phyloP scores from a whole-genome alignment of 1,284 basidiomycete species.

The Sporisorium graminicola region DNA sequence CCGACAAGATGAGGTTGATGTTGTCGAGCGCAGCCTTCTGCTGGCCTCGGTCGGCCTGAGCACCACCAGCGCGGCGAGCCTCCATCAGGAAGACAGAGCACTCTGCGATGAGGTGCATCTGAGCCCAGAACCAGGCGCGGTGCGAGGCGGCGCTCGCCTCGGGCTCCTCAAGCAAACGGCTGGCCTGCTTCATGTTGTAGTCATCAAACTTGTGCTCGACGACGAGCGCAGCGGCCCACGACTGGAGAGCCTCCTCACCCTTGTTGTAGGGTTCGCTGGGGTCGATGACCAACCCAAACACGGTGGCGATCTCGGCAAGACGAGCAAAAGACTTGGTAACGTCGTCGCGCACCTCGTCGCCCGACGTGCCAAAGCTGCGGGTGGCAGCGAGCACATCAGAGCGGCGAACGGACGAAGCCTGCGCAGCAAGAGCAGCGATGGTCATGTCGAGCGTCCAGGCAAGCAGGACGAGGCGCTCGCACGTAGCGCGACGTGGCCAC shows the following conservation, averaged over 20 bases:
- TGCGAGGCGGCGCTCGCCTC: slow-evolving; percentile 58
- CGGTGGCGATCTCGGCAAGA: slow-evolving; percentile 70
- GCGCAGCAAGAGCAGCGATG: slow-evolving; percentile 37
- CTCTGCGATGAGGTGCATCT: slow-evolving; percentile 72
- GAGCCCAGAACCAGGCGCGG: slow-evolving; percentile 71
- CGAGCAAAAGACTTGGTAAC: slow-evolving; percentile 70
- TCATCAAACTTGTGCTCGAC: slow-evolving; percentile 71
- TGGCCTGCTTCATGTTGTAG: slow-evolving; percentile 69
- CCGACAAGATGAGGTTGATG: slow-evolving; percentile 49
- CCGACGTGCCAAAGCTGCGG: slow-evolving; percentile 60
- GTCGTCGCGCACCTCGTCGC: slow-evolving; percentile 54
- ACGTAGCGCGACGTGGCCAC: slow-evolving; percentile 43
- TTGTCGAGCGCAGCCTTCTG: slow-evolving; percentile 49
- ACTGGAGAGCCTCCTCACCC: slow-evolving; percentile 52
- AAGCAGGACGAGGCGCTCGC: slow-evolving; percentile 47
- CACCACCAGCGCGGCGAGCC: slow-evolving; percentile 47
- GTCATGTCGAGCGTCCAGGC: slow-evolving; percentile 53
- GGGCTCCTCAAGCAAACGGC: slow-evolving; percentile 65
- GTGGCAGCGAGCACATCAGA: slow-evolving; percentile 41
- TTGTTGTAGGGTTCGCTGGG: slow-evolving; percentile 32
- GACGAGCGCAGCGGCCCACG: slow-evolving; percentile 71
- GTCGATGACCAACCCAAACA: slow-evolving; percentile 70
- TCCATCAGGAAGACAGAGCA: slow-evolving; percentile 72
- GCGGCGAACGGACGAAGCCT: slow-evolving; percentile 36
- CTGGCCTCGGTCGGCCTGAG: slow-evolving; percentile 37